Evolutionary conservation across 208 protist genomes (phyloP), one percentile per base, ranked within the genome.

Genomic region (Tritrichomonas musculus): DNA sequence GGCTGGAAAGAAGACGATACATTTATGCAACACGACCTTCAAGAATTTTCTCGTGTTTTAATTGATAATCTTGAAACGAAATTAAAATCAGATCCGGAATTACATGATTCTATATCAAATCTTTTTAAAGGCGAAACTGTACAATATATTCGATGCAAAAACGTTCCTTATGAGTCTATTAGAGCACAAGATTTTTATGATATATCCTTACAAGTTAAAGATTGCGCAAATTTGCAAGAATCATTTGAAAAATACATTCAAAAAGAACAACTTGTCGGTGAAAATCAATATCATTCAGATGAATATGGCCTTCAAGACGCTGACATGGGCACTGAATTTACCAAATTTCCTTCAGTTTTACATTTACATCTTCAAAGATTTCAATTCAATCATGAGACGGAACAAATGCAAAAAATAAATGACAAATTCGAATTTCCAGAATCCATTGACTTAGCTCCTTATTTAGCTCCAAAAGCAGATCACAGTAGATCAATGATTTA

Each of bases 321-420:
- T n/a, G 95, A 96, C 57, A 97, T 97, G 82, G 97, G 97, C 53
- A 93, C 94, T 30, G 75, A 92, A n/a, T 98, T 97, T 93, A 88
- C 94, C n/a, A 94, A 73, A 65, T 95, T 97, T 27, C 97, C 97
- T 20, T 96, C 96, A 53, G 96, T 98, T 8, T 94, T 98, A 50
- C 95, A 97, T 92, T 82, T 98, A 33, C 97, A 98, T 64, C 95
- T 98, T 2, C 97, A 97, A 93, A 94, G 97, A n/a, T 98, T 97
- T 93, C 96, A 97, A 88, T 98, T 97, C 93, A 97, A 98, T 93
- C 94, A 94, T 69, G 39, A 95, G 33, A 88, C 55, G 14, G 96
- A 97, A 75, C n/a, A 65, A 2, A 97, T 96, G 94, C 94, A 94
- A 55, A 98, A 97, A 94, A 94, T 97, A 77, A 96, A 96, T 92